Percentiles rank a stretch among this genome's conserved stretches.
Conservation (phyloP, 2,329 filamentous ascomycete genomes). For the Fusarium tuaranense region DNA sequence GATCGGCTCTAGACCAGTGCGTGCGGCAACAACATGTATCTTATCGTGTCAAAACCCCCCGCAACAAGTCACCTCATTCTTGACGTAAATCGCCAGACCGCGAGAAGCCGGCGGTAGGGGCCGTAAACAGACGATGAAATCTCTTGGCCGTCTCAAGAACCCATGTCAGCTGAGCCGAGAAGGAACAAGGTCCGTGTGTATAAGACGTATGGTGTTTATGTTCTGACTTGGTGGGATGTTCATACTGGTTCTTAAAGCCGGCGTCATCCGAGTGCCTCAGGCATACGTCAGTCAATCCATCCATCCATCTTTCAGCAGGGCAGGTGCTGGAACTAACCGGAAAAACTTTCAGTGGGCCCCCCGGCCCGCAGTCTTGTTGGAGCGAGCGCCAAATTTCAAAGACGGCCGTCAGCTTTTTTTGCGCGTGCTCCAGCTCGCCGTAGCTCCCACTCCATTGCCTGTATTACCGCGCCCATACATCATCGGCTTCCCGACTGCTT, state of each 20-base stretch:
- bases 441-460: conserved; percentile 36
- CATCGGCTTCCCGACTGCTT: conserved; percentile 46
- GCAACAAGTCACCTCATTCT: conserved; percentile 44
- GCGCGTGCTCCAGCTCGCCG: conserved; percentile 48
- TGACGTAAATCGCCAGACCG: conserved; percentile 42
- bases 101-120: conserved; percentile 27
- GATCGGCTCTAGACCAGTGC: conserved; percentile 18
- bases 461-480: conserved; percentile 48
- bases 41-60: conserved; percentile 25
- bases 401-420: conserved; percentile 49
- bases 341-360: conserved; percentile 47
- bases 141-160: conserved; percentile 1
- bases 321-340: conserved; percentile 31
- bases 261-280: conserved; percentile 33
- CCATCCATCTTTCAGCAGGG: conserved; percentile 2
- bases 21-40: conserved; percentile 17
- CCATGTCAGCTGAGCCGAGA: not conserved
- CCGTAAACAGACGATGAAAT: conserved; percentile 13
- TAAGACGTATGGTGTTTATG: not conserved
- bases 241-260: not conserved
- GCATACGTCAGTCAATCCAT: conserved; percentile 18
- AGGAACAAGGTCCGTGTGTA: not conserved
- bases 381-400: conserved; percentile 48
- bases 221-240: not conserved
- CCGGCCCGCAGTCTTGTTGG: conserved; percentile 31